phyloP scores from a whole-genome alignment of 495 filamentous ascomycete species.

The Neurospora sp. region DNA sequence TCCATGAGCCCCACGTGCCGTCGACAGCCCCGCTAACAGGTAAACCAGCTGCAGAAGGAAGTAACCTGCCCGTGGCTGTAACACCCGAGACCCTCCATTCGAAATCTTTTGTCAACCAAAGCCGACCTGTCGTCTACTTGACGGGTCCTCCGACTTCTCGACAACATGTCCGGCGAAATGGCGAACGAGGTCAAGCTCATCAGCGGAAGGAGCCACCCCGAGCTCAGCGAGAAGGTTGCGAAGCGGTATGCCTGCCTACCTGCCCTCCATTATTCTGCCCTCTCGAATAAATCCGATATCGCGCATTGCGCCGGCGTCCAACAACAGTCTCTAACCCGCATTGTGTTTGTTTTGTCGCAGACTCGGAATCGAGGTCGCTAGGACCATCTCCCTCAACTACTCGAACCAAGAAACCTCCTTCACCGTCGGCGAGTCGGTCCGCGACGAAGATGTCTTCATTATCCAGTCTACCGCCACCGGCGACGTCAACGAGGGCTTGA shows the following conservation, averaged over 20 bases:
- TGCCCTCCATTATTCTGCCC: not conserved
- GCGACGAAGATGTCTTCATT: conserved; percentile 98
- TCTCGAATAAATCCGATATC: not conserved
- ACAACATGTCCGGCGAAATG: conserved; percentile 38
- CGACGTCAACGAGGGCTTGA: conserved; percentile 96
- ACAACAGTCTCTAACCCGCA: conserved; percentile 3
- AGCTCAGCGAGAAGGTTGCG: conserved; percentile 79
- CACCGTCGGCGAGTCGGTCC: conserved; percentile 91
- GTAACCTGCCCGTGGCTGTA: not conserved
- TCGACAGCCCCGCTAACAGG: conserved; percentile 21
- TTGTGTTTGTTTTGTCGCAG: conserved; percentile 29
- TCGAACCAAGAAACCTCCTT: conserved; percentile 97
- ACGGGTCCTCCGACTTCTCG: conserved; percentile 4
- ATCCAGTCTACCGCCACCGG: conserved; percentile 90
- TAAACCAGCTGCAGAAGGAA: conserved; percentile 6
- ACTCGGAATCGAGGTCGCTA: conserved; percentile 90
- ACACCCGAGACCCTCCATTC: not conserved
- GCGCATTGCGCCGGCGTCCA: not conserved
- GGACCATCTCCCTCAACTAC: conserved; percentile 90
- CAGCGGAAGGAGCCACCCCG: conserved; percentile 90
- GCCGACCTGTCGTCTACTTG: conserved; percentile 12
- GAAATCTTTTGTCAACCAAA: conserved; percentile 5
- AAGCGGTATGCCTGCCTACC: conserved; percentile 55
- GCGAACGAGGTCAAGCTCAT: conserved; percentile 91
- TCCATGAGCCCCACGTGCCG: conserved; percentile 1